Conservation (phyloP, 345 rosid species). For the Sapria himalayana region DNA sequence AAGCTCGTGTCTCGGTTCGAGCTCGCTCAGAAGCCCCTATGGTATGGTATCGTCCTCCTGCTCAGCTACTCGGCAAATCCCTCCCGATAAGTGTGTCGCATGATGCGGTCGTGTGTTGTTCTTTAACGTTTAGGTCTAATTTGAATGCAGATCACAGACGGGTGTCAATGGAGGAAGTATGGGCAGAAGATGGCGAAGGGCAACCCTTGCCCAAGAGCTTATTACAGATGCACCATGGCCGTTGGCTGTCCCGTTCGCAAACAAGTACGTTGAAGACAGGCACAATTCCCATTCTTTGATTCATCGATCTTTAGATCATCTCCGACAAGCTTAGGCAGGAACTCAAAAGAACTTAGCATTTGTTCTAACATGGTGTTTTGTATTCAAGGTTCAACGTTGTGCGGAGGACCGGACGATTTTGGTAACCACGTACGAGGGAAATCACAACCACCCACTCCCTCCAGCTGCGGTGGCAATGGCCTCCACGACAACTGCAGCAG, state of each 20-base stretch:
- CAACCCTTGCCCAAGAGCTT: conserved; percentile 91
- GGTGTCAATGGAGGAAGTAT: conserved; percentile 97
- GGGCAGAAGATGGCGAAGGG: conserved; percentile 99
- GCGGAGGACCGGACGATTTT: conserved; percentile 71
- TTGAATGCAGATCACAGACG: conserved; percentile 39
- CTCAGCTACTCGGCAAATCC: background rate
- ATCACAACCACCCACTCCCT: conserved; percentile 82
- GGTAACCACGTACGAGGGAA: conserved; percentile 88
- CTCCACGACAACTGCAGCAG: conserved; percentile 76
- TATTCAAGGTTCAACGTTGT: conserved; percentile 97
- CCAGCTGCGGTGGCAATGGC: conserved; percentile 94
- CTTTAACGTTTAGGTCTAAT: background rate
- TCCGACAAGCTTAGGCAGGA: too few relatives aligned
- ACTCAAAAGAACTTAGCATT: too few relatives aligned
- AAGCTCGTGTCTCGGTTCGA: conserved; percentile 94
- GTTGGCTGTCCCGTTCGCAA: conserved; percentile 87
- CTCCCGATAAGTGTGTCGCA: too few relatives aligned
- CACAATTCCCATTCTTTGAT: too few relatives aligned
- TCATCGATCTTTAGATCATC: too few relatives aligned
- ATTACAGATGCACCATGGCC: conserved; percentile 96
- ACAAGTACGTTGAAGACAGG: conserved; percentile 60
- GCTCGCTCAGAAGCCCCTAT: conserved; percentile 97
- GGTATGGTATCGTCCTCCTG: conserved; percentile 20
- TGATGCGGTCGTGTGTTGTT: too few relatives aligned
- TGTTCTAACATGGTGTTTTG: too few relatives aligned